Percentiles rank a stretch among this genome's conserved stretches.
These are phyloP conservation scores for Salix udensis DNA, from an alignment of 345 rosid genomes.

Conservation along the genomic window DNA sequence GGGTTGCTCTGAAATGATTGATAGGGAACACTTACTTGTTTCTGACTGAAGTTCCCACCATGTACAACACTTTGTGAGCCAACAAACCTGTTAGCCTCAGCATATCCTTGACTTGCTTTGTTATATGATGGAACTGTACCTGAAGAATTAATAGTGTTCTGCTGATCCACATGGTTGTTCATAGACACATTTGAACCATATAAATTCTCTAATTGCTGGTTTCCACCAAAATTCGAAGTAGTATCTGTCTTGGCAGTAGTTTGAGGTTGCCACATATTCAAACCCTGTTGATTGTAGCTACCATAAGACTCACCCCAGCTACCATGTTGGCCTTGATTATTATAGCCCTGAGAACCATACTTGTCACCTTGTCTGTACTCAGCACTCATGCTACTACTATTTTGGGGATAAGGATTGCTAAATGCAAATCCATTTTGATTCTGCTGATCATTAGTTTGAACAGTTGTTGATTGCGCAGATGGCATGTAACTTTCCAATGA, in stretches of 20 bases:
- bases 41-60: conserved; percentile 40
- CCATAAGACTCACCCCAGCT: conserved; percentile 50
- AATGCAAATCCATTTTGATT: conserved; percentile 52
- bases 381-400: conserved; percentile 32
- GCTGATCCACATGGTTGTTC: conserved; percentile 37
- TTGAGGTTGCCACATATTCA: conserved; percentile 49
- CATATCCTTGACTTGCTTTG: conserved; percentile 32
- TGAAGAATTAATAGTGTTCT: conserved; percentile 32
- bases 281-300: conserved; percentile 39
- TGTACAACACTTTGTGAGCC: conserved; percentile 45
- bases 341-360: conserved; percentile 38
- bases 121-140: conserved; percentile 31
- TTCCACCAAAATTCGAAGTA: conserved; percentile 41
- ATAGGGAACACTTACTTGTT: conserved; percentile 33
- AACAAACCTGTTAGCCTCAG: conserved; percentile 49
- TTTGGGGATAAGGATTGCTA: conserved; percentile 30
- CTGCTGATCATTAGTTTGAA: conserved; percentile 46
- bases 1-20: conserved; percentile 54
- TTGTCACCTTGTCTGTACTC: conserved; percentile 40
- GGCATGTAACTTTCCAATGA: conserved; percentile 64
- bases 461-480: conserved; percentile 36
- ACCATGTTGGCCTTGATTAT: conserved; percentile 37
- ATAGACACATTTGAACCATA: conserved; percentile 39
- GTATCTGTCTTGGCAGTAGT: conserved; percentile 30
- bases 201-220: conserved; percentile 40